Base-by-base conservation (phyloP, 2,329 filamentous ascomycete species). In the Hymenoscyphus albidus region DNA sequence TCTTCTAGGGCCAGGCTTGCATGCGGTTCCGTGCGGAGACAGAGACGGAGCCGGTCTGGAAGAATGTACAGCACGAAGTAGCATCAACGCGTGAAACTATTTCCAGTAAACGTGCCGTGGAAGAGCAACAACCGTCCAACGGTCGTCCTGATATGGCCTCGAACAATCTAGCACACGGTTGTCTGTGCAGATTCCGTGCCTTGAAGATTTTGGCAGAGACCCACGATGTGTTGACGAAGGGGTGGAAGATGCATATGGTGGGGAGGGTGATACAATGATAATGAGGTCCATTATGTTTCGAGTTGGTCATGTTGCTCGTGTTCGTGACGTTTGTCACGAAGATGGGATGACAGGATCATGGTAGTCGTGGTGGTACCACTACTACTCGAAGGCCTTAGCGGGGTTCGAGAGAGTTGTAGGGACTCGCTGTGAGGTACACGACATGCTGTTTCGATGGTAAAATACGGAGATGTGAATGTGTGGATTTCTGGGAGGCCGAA, bases 211-310 rank as follows among this genome's bases (percentile, higher is more conserved):
- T 3, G 22, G 44, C 44, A 51, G 9, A 51, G 44, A 51, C 44
- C 44, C 22, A 18, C 22, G n/a, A 18, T 42, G 42, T 48, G 42
- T 18, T 48, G n/a, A 48, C 16, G 18, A 48, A 18, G 42, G 42
- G 44, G n/a, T 51, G 0, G 44, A 51, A 10, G 44, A 5, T 44
- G 42, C 6, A n/a, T n/a, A 54, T 2, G 48, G 18, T 54, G 48
- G n/a, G 18, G 48, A 31, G 22, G 18, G 48, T 54, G 48, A 54
- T 54, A 54, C 18, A 54, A 18, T 27, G 48, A 22, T 54, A 54
- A 22, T 54, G 48, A 54, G 48, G 18, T 54, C n/a, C 48, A 27
- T 54, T 18, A 54, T 54, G 48, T 54, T 54, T 54, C 48, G 48
- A 54, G 48, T 54, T 54, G 22, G 48, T n/a, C 10, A 18, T 27